These are phyloP conservation scores for Hordeum pubiflorum DNA, from an alignment of 202 grass and related monocot species.

Conservation along the genomic window DNA sequence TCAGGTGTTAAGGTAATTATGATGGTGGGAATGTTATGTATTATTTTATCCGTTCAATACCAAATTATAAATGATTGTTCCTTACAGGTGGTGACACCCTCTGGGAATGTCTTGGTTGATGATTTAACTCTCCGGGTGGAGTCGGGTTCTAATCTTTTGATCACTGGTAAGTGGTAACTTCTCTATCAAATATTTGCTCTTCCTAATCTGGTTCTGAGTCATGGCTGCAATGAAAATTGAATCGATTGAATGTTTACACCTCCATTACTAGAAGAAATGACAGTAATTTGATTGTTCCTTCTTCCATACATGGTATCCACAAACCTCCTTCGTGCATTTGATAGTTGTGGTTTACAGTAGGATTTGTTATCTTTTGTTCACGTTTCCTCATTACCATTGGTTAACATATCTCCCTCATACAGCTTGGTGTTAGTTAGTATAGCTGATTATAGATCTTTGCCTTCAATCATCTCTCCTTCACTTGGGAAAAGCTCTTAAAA, in stretches of 20 bases:
- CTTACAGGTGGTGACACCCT: constrained; percentile 91
- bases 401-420: neutral
- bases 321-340: neutral
- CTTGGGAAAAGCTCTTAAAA: neutral
- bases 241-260: neutral
- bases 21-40: neutral
- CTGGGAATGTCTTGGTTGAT: constrained; percentile 80
- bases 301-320: neutral
- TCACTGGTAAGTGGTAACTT: constrained; percentile 86
- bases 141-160: constrained; percentile 94
- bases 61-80: constrained; percentile 27
- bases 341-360: neutral
- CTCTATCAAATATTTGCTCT: constrained; percentile 28
- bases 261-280: neutral
- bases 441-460: neutral
- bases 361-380: neutral
- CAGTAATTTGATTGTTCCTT: neutral
- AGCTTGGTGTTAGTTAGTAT: neutral
- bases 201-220: neutral
- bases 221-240: constrained; percentile 7
- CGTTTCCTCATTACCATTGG: neutral
- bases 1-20: constrained; percentile 79
- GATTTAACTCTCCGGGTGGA: constrained; percentile 77
- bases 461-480: neutral
- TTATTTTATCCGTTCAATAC: constrained; percentile 13